Evolutionary conservation across 2,329 filamentous ascomycete genomes (phyloP).

Genomic region (Colletotrichum sp.): DNA sequence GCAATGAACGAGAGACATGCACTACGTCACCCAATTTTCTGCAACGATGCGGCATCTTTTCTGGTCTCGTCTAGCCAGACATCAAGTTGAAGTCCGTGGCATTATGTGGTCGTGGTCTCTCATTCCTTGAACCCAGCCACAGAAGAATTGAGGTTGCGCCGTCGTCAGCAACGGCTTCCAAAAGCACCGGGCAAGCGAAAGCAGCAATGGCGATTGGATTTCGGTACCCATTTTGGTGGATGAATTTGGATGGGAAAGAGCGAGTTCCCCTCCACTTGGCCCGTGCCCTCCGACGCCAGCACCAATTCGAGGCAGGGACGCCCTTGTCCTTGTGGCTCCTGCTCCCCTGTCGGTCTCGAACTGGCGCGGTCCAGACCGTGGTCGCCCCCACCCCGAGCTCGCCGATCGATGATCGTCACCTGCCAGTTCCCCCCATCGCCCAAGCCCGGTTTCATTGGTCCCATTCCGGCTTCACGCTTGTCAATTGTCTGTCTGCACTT

Average conservation of each 20-base stretch:
- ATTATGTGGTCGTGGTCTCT: neutral
- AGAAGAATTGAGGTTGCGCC: neutral
- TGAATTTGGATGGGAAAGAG: neutral
- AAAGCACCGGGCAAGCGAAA: neutral
- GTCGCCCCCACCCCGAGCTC: neutral
- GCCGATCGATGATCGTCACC: slow-evolving; percentile 16
- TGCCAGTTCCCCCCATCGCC: neutral
- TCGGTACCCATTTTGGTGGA: neutral
- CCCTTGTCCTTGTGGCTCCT: neutral
- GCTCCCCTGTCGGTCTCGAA: slow-evolving; percentile 1
- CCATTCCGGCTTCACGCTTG: neutral
- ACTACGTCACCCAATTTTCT: neutral
- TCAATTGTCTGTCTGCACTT: neutral
- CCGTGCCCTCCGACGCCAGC: neutral
- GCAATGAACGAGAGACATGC: neutral
- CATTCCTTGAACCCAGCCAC: neutral
- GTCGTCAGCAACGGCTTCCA: neutral
- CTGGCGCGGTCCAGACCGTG: slow-evolving; percentile 11
- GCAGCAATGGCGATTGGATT: neutral
- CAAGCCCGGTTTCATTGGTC: slow-evolving; percentile 1
- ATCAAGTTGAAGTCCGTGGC: neutral
- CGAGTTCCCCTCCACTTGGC: neutral
- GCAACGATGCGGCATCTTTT: neutral
- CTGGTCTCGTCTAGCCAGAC: neutral
- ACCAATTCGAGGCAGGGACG: neutral